Evolutionary conservation across 2,329 filamentous ascomycete genomes (phyloP).

Genomic region (Fusarium sp.): DNA sequence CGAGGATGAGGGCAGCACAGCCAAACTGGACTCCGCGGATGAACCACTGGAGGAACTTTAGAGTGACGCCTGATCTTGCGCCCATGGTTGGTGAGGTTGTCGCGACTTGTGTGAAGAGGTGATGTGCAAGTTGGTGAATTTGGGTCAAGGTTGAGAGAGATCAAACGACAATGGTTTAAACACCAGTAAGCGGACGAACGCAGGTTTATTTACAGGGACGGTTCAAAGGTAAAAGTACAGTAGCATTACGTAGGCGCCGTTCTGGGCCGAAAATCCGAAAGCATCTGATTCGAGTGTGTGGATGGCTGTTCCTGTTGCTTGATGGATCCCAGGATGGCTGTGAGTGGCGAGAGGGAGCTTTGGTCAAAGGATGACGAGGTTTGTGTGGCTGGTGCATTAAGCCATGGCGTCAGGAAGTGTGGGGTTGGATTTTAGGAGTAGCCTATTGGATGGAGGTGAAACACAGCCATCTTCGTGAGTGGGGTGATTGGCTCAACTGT

Average conservation of each 20-base stretch:
- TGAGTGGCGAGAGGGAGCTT: conserved; percentile 26
- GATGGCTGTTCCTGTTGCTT: conserved; percentile 5
- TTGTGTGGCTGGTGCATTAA: conserved; percentile 32
- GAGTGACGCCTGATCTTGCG: conserved; percentile 58
- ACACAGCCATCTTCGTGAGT: conserved; percentile 34
- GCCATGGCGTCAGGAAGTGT: not conserved
- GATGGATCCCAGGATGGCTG: not conserved
- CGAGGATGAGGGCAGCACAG: conserved; percentile 79
- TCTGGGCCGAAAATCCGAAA: not conserved
- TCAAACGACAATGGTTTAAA: not conserved
- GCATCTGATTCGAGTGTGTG: conserved; percentile 14
- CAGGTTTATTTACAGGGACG: conserved; percentile 24
- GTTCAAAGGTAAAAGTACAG: conserved; percentile 10
- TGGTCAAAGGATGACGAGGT: conserved; percentile 27
- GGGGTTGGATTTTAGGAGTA: not conserved
- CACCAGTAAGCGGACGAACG: conserved; percentile 1
- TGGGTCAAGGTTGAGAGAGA: not conserved
- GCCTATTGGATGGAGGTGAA: conserved; percentile 11
- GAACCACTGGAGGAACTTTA: conserved; percentile 77
- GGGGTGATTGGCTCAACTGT: conserved; percentile 11
- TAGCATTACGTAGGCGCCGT: conserved; percentile 31
- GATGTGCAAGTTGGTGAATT: not conserved
- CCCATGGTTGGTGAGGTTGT: conserved; percentile 44
- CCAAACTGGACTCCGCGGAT: conserved; percentile 80
- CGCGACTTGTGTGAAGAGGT: not conserved